Base-by-base conservation (phyloP, 352 stramenopile species). In the Globisporangium cederbergense region DNA sequence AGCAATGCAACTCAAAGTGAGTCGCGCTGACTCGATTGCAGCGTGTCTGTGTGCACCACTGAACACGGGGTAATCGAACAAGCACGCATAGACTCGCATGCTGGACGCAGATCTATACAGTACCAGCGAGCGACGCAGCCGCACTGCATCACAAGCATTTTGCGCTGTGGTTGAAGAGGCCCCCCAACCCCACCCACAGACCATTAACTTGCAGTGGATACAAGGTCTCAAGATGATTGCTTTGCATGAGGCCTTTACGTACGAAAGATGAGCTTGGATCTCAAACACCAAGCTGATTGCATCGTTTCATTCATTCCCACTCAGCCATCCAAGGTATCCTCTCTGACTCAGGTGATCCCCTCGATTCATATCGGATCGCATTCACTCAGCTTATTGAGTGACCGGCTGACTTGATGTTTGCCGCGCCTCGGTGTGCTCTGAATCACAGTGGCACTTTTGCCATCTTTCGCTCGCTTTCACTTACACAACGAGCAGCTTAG, bases 51-150 rank as follows among this genome's bases (percentile, higher is more conserved):
- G 36, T 42, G 36, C 36, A 4, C 34, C 13, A 18, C 32, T 32
- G 32, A 58, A 32, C 32, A 30, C 30, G 32, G 38, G 46, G 36
- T 50, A 60, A 60, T 60, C 34, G 54, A 60, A 60, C 54, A 50
- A 20, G 22, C 55, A 60, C 55, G 55, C 20, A 51, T 32, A 46
- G 32, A 45, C 52, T 58, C 32, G 32, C 30, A 18, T 11, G 18
- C 50, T 57, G 51, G 52, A 58, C 52, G 18, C 52, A 36, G 50
- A 25, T 22, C 50, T 11, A n/a, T 40, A 42, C 22, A 56, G 2
- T 40, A 40, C 34, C 11, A 40, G 1, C 11, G 34, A 28, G 30
- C 32, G 25, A 55, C 30, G 49, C 50, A 25, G 10, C 22, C 22
- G 22, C 47, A 3, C 34, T 14, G 11, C 47, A 54, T 54, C 22